Evolutionary conservation across 768 basidiomycete genomes (phyloP), one percentile per base, ranked within the genome.

Genomic region (Auricularia sp.): DNA sequence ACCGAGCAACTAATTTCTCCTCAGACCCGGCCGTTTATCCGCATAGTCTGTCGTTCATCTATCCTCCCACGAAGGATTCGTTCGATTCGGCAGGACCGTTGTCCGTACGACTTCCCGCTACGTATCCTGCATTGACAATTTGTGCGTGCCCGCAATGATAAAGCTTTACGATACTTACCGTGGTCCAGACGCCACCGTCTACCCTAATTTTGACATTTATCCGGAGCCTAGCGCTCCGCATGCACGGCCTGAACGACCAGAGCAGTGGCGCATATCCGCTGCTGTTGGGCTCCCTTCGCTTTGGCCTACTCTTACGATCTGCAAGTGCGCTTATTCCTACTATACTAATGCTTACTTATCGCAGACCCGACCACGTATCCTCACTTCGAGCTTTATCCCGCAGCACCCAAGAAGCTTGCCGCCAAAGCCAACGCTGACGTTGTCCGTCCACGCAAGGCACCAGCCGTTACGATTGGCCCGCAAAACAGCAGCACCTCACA

Each of bases 21-120:
- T 21, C 62, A 80, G 79, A 80, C 70, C 70, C 71, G 62, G 67
- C 75, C 62, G 71, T 74, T 58, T 82, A 83, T 70, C 79, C 81
- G 7, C 70, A 67, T 66, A 76, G 75, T 68, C 67, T 80, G 16
- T 62, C 72, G 54, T 66, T 64, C 33, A 75, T 79, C 61, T 80
- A 81, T 67, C 74, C 76, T n/a, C 62, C 68, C 33, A 56, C 67
- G 14, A 61, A 54, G 36, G 53, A 18, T 16, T n/a, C 53, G 18
- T n/a, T 54, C 23, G 29, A 59, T 23, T 59, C 56, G 56, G 56
- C 34, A 16, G 47, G 47, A 21, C 47, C 47, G 47, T 21, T 51
- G 18, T 18, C 47, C 21, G 47, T 51, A 51, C 47, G 47, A 51
- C 47, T 51, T 21, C 59, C 65, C 8, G 61, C 61, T 11, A 64